Conservation (phyloP, 2,329 filamentous ascomycete genomes). For the Pleoardoris graminearum region DNA sequence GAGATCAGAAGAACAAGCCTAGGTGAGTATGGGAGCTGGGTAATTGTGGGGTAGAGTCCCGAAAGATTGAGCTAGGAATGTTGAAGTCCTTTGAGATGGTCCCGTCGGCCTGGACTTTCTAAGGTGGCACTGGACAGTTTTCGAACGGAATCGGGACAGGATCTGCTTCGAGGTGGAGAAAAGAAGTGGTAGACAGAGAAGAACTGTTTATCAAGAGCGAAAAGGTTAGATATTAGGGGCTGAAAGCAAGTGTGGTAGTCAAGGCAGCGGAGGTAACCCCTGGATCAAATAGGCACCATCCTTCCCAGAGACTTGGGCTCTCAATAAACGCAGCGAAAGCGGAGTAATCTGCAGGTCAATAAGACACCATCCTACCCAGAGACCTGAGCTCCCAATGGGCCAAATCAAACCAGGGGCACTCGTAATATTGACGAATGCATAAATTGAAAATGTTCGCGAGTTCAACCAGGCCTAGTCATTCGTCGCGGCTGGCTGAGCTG, state of each 20-base stretch:
- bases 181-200: no score
- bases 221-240: background rate
- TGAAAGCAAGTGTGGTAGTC: background rate
- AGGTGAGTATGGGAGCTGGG: background rate
- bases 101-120: background rate
- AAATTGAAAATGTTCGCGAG: background rate
- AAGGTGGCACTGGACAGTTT: no score
- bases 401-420: no score
- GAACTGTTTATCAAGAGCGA: no score
- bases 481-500: slow-evolving; percentile 1
- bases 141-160: no score
- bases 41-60: background rate
- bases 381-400: no score
- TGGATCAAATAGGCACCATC: background rate
- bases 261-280: background rate
- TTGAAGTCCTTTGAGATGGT: background rate
- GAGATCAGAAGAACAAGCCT: no score
- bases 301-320: background rate
- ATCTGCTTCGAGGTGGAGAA: no score
- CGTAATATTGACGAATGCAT: background rate
- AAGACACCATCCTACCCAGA: no score
- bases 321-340: background rate
- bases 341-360: background rate
- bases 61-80: background rate
- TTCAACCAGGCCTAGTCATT: background rate